phyloP scores from a whole-genome alignment of 768 basidiomycete species.

The Trametes maxima region DNA sequence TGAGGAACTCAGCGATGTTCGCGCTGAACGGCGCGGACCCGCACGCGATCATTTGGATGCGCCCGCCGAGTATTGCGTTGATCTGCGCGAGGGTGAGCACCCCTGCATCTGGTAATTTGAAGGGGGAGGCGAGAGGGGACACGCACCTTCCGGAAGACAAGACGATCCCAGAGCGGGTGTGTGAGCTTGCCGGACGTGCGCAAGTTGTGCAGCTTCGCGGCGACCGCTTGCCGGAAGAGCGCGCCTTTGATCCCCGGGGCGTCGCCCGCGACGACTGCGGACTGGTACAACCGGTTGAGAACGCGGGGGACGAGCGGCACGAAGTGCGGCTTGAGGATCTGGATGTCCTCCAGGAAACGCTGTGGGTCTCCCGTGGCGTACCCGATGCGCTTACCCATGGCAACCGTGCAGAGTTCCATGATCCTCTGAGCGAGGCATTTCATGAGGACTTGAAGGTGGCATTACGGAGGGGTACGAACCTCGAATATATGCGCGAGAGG shows the following conservation, averaged over 20 bases:
- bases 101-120: background rate
- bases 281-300: constrained; percentile 82
- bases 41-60: constrained; percentile 61
- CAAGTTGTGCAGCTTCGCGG: constrained; percentile 73
- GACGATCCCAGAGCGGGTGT: constrained; percentile 84
- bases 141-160: constrained; percentile 90
- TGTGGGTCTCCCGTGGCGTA: constrained; percentile 88
- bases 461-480: background rate
- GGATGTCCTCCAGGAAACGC: constrained; percentile 87
- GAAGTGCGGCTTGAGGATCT: constrained; percentile 79
- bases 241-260: constrained; percentile 81
- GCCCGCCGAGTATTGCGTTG: constrained; percentile 82
- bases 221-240: constrained; percentile 78
- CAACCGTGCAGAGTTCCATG: constrained; percentile 56
- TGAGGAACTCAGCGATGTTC: constrained; percentile 89
- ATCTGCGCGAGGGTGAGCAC: constrained; percentile 47
- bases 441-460: background rate
- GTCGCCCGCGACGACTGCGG: constrained; percentile 68
- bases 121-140: background rate
- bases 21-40: constrained; percentile 90
- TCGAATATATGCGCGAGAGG: constrained; percentile 23
- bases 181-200: constrained; percentile 66
- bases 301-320: constrained; percentile 90
- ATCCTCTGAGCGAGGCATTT: constrained; percentile 45
- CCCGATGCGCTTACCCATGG: constrained; percentile 71